phyloP scores from a whole-genome alignment of 2,329 filamentous ascomycete species.

The Colletotrichum gigasporum region DNA sequence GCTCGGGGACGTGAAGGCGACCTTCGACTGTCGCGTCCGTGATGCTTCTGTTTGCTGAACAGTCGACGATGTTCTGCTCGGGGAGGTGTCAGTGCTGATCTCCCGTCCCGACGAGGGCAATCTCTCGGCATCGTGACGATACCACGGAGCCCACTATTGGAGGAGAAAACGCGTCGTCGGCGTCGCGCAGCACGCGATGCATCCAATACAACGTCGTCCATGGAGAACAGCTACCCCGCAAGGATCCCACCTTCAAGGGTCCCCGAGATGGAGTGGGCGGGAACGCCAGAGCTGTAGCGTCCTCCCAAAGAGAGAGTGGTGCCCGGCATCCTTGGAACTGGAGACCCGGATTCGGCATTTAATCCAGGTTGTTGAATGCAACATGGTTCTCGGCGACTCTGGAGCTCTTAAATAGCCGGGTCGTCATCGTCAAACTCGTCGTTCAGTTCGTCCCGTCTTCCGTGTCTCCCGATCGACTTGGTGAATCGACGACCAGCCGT shows the following conservation, averaged over 20 bases:
- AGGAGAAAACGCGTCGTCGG: constrained; percentile 21
- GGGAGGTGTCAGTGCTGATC: background rate
- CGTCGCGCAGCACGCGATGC: background rate
- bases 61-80: background rate
- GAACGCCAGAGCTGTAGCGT: constrained; percentile 9
- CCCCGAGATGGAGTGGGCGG: constrained; percentile 1
- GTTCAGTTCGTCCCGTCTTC: background rate
- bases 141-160: constrained; percentile 23
- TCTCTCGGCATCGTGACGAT: constrained; percentile 11
- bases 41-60: background rate
- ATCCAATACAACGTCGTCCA: background rate
- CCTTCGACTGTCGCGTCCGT: too few species aligned
- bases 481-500: too few species aligned
- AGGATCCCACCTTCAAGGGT: constrained; percentile 1
- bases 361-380: background rate
- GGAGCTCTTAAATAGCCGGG: constrained; percentile 7
- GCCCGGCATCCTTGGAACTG: background rate
- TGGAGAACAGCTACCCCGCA: constrained; percentile 20
- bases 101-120: background rate
- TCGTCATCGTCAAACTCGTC: background rate
- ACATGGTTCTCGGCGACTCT: background rate
- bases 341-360: constrained; percentile 12
- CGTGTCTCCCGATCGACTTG: background rate
- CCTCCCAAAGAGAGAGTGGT: background rate
- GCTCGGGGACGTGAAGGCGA: too few species aligned